Base-by-base conservation (phyloP, 164 flowering plant genomes). In the Magnolia kwangsiensis region DNA sequence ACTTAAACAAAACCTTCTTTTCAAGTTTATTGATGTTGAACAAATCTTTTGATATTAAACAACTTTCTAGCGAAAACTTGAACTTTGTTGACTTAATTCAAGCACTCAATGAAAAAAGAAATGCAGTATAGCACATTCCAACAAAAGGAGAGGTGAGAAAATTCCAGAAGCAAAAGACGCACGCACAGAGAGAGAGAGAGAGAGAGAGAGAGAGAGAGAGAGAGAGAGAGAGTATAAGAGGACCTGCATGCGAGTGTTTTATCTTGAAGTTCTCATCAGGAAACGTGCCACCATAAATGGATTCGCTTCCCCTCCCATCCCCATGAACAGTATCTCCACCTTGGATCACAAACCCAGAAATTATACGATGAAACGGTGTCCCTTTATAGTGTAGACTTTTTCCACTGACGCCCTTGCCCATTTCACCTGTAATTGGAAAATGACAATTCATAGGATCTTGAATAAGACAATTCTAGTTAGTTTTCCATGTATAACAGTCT, bases 331-430 rank as follows among this genome's bases (percentile, higher is more conserved):
- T 88, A 78, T 94, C 99, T 75, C 99, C 99, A 69, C 98, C 99
- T 87, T 96, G 99, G 77, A 90, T 89, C 86, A 96, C 79, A 79
- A 94, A 94, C 13, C 98, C 99, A 71, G 99, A 89, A 79, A 96
- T 77, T 74, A 94, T 94, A 74, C 98, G 95, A 84, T 96, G 99
- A 78, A 96, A 92, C 75, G 92, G 93, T 74, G 89, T 88, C 74
- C 97, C 97, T 76, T 96, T 94, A 72, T 93, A 96, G 79, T 90
- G 95, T 13, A 96, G 92, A 16, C 77, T 72, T 81, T 88, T 92
- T 49, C 98, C 97, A 78, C 79, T 86, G 18, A 80, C 76, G 76
- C 90, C 87, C 65, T 83, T 92, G 65, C 98, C 95, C 78, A 85
- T 89, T 78, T 91, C 94, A 70, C 98, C 99, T 95, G 86, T 74